Evolutionary conservation across 2,329 filamentous ascomycete genomes (phyloP).

Genomic region (Phialophora expanda): DNA sequence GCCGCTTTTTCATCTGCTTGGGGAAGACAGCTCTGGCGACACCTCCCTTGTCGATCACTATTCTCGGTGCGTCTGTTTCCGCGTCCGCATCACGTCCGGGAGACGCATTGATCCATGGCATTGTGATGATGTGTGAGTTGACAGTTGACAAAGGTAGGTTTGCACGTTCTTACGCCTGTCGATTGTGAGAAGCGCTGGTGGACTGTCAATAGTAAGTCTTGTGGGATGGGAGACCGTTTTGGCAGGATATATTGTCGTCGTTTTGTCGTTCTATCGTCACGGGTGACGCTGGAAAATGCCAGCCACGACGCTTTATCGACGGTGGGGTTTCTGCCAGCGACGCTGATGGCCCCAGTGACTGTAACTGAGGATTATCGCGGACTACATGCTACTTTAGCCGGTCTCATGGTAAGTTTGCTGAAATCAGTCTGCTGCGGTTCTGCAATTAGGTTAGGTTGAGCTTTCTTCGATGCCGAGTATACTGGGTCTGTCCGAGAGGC

Average conservation of each 20-base stretch:
- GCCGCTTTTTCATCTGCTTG: neutral
- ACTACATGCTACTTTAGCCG: neutral
- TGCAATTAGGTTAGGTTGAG: neutral
- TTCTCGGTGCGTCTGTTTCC: neutral
- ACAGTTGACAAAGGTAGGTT: neutral
- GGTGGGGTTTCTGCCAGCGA: neutral
- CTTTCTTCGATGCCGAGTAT: neutral
- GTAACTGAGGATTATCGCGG: neutral
- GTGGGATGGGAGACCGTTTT: neutral
- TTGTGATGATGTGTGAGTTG: neutral
- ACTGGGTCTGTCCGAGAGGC: neutral
- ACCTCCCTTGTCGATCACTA: slow-evolving; percentile 9
- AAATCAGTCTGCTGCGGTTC: neutral
- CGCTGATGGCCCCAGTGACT: neutral
- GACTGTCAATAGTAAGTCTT: neutral
- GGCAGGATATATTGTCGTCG: neutral
- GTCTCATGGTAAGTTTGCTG: neutral
- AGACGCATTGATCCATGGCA: neutral
- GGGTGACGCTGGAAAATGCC: neutral
- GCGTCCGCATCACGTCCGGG: neutral
- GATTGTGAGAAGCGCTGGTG: neutral
- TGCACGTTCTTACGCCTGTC: neutral
- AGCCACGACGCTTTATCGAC: neutral
- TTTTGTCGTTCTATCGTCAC: neutral
- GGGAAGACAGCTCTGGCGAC: slow-evolving; percentile 4